These are phyloP conservation scores for Acanthamoeba triangularis DNA, from an alignment of 208 protist genomes.

Conservation along the genomic window DNA sequence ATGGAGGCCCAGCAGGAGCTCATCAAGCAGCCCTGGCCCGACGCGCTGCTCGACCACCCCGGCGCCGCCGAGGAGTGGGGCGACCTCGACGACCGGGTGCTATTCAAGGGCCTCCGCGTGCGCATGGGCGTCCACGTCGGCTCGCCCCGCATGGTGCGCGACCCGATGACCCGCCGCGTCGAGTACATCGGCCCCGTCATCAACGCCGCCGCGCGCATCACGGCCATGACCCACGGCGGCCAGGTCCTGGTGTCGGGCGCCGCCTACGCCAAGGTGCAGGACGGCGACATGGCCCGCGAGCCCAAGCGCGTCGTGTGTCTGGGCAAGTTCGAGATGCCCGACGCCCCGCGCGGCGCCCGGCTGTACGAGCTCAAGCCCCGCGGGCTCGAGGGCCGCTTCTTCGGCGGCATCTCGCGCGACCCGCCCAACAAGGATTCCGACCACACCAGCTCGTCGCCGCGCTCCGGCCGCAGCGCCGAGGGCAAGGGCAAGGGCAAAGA, in stretches of 20 bases:
- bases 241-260: conserved; percentile 48
- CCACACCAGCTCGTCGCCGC: not conserved
- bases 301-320: not conserved
- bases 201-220: conserved; percentile 46
- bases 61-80: conserved; percentile 61
- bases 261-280: conserved; percentile 35
- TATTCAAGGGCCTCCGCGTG: conserved; percentile 46
- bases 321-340: conserved; percentile 66
- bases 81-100: conserved; percentile 14
- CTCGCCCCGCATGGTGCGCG: conserved; percentile 6
- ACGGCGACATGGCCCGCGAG: conserved; percentile 8
- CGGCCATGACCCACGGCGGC: conserved; percentile 43
- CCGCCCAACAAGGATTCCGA: not conserved
- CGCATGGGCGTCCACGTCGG: conserved; percentile 56
- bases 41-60: conserved; percentile 59
- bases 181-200: conserved; percentile 51
- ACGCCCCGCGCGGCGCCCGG: not conserved
- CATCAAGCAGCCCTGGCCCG: conserved; percentile 48
- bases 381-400: not conserved
- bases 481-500: not conserved
- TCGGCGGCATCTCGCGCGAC: not conserved
- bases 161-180: conserved; percentile 41
- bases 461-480: not conserved
- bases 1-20: conserved; percentile 59
- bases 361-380: not conserved